phyloP scores from a whole-genome alignment of 139 green algal species.

The Mesotaenium endlicherianum region DNA sequence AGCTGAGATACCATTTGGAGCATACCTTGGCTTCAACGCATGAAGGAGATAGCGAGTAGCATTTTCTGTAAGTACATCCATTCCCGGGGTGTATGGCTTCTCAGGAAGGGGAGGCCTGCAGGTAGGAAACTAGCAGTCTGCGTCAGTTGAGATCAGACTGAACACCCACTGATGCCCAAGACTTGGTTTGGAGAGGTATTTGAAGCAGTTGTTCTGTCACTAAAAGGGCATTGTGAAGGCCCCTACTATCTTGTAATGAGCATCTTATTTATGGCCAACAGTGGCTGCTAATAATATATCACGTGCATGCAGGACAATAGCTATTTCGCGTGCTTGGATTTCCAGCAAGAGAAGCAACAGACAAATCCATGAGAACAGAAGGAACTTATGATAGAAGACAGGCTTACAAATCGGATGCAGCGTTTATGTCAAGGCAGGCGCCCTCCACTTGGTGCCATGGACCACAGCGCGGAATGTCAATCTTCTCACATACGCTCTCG shows the following conservation, averaged over 20 bases:
- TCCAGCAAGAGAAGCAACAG: no score
- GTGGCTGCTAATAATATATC: not conserved
- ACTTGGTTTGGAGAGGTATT: not conserved
- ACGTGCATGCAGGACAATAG: not conserved
- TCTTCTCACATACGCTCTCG: not conserved
- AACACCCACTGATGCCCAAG: not conserved
- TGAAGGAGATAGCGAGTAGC: not conserved
- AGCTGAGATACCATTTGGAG: not conserved
- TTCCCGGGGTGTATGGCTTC: not conserved
- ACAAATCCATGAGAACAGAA: no score
- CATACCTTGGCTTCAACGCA: not conserved
- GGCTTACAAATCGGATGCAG: not conserved
- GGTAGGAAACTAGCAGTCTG: not conserved
- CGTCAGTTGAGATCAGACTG: not conserved
- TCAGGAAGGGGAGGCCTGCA: not conserved
- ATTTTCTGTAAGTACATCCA: not conserved
- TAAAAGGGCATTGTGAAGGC: no score
- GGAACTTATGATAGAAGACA: not conserved
- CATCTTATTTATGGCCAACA: no score
- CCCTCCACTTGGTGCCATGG: not conserved
- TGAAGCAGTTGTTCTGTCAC: not conserved
- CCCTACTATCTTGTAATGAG: no score
- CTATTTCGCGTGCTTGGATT: not conserved
- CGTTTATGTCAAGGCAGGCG: not conserved
- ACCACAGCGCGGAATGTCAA: not conserved